A percentile compares a stretch with the other conserved stretches of the same genome.
Evolutionary conservation across 2,329 filamentous ascomycete genomes (phyloP).

Genomic region (Zymoseptoria brevis): DNA sequence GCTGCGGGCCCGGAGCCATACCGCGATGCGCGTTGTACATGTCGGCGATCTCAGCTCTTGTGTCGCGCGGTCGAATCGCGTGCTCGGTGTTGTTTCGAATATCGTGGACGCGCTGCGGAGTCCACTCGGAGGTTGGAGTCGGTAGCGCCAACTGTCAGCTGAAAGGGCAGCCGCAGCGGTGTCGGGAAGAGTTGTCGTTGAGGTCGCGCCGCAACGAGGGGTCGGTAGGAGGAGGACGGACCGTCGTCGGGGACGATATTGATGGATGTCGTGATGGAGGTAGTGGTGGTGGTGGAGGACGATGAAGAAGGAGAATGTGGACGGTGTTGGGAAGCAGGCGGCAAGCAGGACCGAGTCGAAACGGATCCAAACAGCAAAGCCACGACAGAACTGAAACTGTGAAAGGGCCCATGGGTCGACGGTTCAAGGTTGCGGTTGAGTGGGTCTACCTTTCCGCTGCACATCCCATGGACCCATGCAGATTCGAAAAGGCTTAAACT

Average conservation of each 20-base stretch:
- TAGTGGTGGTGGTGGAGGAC: background rate
- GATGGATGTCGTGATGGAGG: background rate
- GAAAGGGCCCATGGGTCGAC: no score
- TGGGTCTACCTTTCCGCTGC: no score
- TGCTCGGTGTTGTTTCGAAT: background rate
- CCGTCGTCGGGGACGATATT: background rate
- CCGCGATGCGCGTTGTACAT: constrained; percentile 88
- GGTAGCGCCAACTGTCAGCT: background rate
- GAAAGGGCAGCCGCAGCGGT: background rate
- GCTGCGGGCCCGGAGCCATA: constrained; percentile 59
- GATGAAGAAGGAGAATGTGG: background rate
- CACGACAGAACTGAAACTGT: no score
- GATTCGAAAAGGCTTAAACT: no score
- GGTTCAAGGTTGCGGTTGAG: no score
- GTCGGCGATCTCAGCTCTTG: constrained; percentile 9
- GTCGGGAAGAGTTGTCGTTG: background rate
- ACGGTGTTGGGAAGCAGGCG: background rate
- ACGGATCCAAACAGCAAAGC: background rate
- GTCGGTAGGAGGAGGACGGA: background rate
- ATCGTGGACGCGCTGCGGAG: background rate
- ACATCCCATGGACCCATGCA: no score
- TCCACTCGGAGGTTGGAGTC: background rate
- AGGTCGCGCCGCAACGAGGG: background rate
- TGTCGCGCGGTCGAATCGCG: background rate
- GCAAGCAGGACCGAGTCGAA: background rate